A percentile compares a stretch with the other conserved stretches of the same genome.
Evolutionary conservation across 768 basidiomycete genomes (phyloP).

Genomic region (Amanita phalloides): DNA sequence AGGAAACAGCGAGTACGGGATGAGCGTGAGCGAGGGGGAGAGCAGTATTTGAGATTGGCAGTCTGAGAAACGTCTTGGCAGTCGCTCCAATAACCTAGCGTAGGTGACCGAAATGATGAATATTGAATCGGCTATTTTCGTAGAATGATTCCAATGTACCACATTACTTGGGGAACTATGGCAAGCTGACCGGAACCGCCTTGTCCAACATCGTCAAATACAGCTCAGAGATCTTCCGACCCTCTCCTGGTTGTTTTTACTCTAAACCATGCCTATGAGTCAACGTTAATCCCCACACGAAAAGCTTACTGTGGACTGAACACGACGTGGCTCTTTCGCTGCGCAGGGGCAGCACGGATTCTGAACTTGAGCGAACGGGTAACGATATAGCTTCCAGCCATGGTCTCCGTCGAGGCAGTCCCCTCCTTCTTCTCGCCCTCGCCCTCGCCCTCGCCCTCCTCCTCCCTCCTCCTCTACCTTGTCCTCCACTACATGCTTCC

Average conservation of each 20-base stretch:
- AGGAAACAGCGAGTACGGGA: too few species aligned
- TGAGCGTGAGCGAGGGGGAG: not conserved
- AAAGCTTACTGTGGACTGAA: too few species aligned
- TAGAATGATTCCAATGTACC: too few species aligned
- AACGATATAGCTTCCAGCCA: too few species aligned
- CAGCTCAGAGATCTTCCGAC: constrained; percentile 9
- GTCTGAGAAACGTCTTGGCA: not conserved
- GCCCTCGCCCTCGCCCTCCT: not conserved
- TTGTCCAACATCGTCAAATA: constrained; percentile 10
- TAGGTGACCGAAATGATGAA: too few species aligned
- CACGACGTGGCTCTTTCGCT: too few species aligned
- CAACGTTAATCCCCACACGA: too few species aligned
- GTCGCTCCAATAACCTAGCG: not conserved
- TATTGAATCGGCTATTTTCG: too few species aligned
- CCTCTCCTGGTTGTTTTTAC: not conserved
- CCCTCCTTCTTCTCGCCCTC: not conserved
- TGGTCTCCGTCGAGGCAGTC: not conserved
- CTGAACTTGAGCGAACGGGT: too few species aligned
- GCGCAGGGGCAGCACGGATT: too few species aligned
- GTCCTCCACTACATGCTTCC: not conserved
- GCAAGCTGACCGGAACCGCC: constrained; percentile 8
- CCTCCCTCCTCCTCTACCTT: not conserved
- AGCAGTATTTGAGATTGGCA: not conserved
- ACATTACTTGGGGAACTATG: too few species aligned
- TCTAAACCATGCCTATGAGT: not conserved